phyloP scores from a whole-genome alignment of 1,284 basidiomycete species.

The Pholiota adiposa region DNA sequence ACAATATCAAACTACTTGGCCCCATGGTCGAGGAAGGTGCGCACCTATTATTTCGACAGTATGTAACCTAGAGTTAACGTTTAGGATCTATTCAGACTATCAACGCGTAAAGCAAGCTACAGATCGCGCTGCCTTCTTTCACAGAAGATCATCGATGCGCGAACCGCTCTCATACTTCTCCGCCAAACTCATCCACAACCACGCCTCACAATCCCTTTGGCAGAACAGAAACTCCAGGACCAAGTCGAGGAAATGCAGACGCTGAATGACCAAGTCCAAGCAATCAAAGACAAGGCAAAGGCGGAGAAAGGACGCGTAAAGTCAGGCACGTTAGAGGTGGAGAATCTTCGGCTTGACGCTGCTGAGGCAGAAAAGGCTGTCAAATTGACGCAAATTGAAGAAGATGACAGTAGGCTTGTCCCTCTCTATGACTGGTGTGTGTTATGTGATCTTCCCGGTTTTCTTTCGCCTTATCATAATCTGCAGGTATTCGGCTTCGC shows the following conservation, averaged over 20 bases:
- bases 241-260: constrained; percentile 77
- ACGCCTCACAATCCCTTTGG: constrained; percentile 73
- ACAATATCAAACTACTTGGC: constrained; percentile 63
- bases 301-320: constrained; percentile 63
- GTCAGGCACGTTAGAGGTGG: constrained; percentile 59
- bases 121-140: constrained; percentile 61
- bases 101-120: constrained; percentile 55
- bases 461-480: constrained; percentile 6
- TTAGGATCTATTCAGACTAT: constrained; percentile 61
- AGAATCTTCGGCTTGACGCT: constrained; percentile 64
- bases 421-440: constrained; percentile 73
- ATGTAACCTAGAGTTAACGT: too few relatives aligned
- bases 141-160: constrained; percentile 80
- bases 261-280: constrained; percentile 67
- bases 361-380: constrained; percentile 74
- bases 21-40: constrained; percentile 70
- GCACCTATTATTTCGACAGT: constrained; percentile 15
- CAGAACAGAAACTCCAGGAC: constrained; percentile 68
- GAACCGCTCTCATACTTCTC: constrained; percentile 76
- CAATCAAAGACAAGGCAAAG: constrained; percentile 58
- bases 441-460: neutral
- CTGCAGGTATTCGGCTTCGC: constrained; percentile 69
- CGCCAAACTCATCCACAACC: constrained; percentile 79
- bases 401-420: constrained; percentile 64
- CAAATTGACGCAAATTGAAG: constrained; percentile 62